Evolutionary conservation across 139 green algal genomes (phyloP).

Genomic region (Closterium sp.): DNA sequence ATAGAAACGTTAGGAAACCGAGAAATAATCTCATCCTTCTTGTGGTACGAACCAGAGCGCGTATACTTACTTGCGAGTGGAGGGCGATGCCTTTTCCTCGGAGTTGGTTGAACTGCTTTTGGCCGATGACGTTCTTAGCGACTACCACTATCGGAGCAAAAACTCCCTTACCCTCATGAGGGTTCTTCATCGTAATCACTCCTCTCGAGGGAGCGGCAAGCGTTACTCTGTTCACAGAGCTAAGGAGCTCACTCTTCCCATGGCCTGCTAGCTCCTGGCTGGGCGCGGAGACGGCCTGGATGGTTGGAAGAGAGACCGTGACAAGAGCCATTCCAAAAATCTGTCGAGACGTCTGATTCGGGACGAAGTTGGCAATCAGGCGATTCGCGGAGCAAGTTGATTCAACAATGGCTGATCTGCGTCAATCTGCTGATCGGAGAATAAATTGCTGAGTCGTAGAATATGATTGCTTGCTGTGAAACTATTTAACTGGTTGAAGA

Average conservation of each 20-base stretch:
- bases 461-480: too few species aligned
- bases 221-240: not conserved
- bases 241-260: not conserved
- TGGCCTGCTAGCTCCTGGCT: not conserved
- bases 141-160: constrained; percentile 90
- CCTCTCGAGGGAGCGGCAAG: not conserved
- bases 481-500: too few species aligned
- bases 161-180: constrained; percentile 63
- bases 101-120: constrained; percentile 96
- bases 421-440: too few species aligned
- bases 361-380: not conserved
- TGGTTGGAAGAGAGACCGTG: not conserved
- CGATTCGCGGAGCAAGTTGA: not conserved
- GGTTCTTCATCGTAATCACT: constrained; percentile 75
- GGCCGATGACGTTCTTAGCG: constrained; percentile 74
- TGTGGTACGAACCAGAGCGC: not conserved
- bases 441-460: too few species aligned
- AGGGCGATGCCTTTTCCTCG: constrained; percentile 95
- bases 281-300: not conserved
- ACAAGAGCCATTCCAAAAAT: not conserved
- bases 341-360: too few species aligned
- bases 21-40: too few species aligned
- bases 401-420: too few species aligned
- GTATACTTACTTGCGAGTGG: constrained; percentile 85
- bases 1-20: too few species aligned